Evolutionary conservation across 306 rosid genomes (phyloP), one percentile per base, ranked within the genome.

Genomic region (Sesbania bispinosa): DNA sequence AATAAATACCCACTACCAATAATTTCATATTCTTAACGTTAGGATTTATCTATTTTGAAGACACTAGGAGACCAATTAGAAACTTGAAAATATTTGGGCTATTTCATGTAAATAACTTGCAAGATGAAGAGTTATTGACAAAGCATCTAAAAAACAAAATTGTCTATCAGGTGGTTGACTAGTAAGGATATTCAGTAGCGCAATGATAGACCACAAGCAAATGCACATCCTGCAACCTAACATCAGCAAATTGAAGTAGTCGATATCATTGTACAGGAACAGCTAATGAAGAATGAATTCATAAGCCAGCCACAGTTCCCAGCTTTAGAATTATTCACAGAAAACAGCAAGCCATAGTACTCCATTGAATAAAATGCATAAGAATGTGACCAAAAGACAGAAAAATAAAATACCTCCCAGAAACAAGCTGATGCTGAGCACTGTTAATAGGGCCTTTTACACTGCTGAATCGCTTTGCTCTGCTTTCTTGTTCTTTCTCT

Each of bases 401-500:
- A 52, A 36, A 20, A 61, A 51, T n/a, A 4, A 67, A 38, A 43
- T 86, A 94, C 99, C 99, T 94, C 84, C 96, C 96, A 62, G 99
- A 83, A 79, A 89, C 88, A 72, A 95, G 84, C 77, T 90, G 93
- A 14, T 89, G 85, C 79, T 88, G 93, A 38, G 94, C 83, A 79
- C 90, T 90, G 85, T 70, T 95, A 75, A 80, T 84, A 15, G 96
- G 84, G 50, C 83, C 88, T 80, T 89, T 95, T 36, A 80, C 62
- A 83, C 70, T 78, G 54, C 96, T 81, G 75, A 86, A 91, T 66
- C 97, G 85, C 86, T 85, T 95, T 15, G 96, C 88, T 85, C 95
- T 86, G 79, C 74, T 89, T 27, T 89, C 97, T 54, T 95, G 99
- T 57, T 85, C 99, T 76, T 95, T 95, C 62, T 95, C 99, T 57